Conservation (phyloP, 306 rosid genomes). For the Vicia villosa region DNA sequence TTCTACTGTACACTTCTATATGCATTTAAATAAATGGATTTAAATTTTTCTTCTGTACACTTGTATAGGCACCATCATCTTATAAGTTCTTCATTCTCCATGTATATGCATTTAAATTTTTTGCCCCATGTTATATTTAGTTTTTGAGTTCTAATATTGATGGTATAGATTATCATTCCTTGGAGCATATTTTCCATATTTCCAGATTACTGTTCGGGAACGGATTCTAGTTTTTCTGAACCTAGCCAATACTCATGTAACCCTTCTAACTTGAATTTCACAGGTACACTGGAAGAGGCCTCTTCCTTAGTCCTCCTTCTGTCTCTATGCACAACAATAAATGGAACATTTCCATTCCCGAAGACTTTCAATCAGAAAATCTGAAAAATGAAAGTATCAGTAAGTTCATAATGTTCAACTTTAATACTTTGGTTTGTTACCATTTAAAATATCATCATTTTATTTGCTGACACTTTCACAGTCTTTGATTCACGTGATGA, state of each 20-base stretch:
- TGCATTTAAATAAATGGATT: too few species aligned
- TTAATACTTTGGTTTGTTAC: conserved; percentile 16
- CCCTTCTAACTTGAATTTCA: conserved; percentile 38
- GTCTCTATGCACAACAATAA: conserved; percentile 61
- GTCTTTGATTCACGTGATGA: conserved; percentile 70
- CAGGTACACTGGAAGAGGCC: conserved; percentile 97
- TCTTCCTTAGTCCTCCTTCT: conserved; percentile 89
- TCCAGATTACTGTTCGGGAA: conserved; percentile 10
- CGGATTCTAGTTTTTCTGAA: conserved; percentile 12
- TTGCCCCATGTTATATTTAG: not conserved
- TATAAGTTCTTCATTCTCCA: not conserved
- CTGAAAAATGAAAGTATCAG: conserved; percentile 45
- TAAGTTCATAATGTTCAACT: conserved; percentile 41
- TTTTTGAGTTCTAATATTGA: conserved; percentile 10
- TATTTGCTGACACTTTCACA: conserved; percentile 49
- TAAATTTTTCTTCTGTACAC: conserved; percentile 7
- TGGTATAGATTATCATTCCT: conserved; percentile 16
- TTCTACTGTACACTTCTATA: too few species aligned
- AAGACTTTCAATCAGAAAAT: conserved; percentile 53
- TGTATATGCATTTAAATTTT: conserved; percentile 1
- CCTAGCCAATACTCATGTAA: conserved; percentile 27
- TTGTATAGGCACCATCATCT: too few species aligned
- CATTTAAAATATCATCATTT: conserved; percentile 33
- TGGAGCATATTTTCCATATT: conserved; percentile 15
- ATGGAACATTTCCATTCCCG: conserved; percentile 78